A percentile compares a stretch with the other conserved stretches of the same genome.
Evolutionary conservation across 2,329 filamentous ascomycete genomes (phyloP).

Genomic region (Blastomyces silverae): DNA sequence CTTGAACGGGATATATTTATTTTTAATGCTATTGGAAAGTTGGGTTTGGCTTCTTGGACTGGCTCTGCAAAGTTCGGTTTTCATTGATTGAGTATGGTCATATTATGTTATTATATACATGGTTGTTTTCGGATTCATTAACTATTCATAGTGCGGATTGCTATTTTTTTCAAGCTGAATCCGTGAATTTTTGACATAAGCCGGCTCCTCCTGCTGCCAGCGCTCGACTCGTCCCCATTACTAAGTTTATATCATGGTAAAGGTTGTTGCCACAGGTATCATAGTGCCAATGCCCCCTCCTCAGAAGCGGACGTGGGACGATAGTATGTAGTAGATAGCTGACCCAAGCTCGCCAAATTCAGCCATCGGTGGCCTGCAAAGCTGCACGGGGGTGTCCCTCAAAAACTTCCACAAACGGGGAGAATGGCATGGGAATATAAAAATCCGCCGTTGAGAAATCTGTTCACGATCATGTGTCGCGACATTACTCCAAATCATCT

Average conservation of each 20-base stretch:
- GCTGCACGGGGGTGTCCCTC: no score
- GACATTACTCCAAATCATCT: constrained; percentile 40
- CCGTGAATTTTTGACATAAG: background rate
- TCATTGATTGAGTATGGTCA: background rate
- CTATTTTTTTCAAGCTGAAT: background rate
- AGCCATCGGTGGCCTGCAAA: background rate
- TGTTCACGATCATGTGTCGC: background rate
- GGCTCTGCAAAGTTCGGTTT: background rate
- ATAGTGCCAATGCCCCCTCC: background rate
- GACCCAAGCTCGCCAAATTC: background rate
- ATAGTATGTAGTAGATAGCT: background rate
- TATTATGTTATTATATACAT: constrained; percentile 11
- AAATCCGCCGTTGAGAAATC: background rate
- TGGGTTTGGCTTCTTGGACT: constrained; percentile 3
- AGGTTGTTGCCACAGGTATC: background rate
- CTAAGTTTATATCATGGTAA: background rate
- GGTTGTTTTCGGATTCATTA: constrained; percentile 4
- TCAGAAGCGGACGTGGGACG: background rate
- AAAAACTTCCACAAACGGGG: background rate
- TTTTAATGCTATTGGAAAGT: background rate
- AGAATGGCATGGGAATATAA: background rate
- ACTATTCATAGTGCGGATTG: background rate
- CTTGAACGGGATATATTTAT: background rate
- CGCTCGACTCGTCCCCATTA: background rate
- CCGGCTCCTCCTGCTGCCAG: no score